Base-by-base conservation (phyloP, 140 eudicot genomes). In the Artemisia princeps region DNA sequence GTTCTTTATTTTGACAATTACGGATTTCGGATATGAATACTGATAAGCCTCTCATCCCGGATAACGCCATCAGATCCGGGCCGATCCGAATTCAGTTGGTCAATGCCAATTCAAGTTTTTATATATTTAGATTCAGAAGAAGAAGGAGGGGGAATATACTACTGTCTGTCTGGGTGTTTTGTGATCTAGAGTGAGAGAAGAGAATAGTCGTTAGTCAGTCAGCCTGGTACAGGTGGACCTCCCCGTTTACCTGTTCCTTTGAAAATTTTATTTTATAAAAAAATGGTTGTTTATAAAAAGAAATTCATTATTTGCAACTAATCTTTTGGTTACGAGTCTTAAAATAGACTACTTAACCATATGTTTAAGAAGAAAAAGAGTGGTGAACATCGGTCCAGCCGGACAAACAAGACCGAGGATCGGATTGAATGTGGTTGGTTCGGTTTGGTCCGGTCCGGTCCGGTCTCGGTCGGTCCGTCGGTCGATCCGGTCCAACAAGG, bases 31-130 rank as follows among this genome's bases (percentile, higher is more conserved):
- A 88, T 40, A 92, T 88, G 95, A 92, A 92, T 28, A 92, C 94
- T 14, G 98, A 92, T 19, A 92, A 79, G 14, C 99, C 99, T 82
- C 99, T 84, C 99, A 92, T 84, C 56, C 99, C 96, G 19, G 99
- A 92, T 50, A 92, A 70, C 88, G 99, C 95, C 99, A 92, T 61
- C 54, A 60, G 65, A 70, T 81, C 95, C 77, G 95, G 80, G 51
- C 1, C n/a, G 53, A 48, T 48, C 53, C 15, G 6, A 48, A 12
- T 48, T 0, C 53, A 11, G 0, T 48, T 48, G 33, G 66, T 60
- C 70, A 26, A 28, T 28, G 65, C 69, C 48, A 55, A 70, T 17
- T 62, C 63, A 23, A 49, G 15, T 12, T 37, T 37, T 37, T 22
- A 17, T 20, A 5, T 4, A 19, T 14, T 7, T 15, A 57, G 48